These are phyloP conservation scores for Ballota nigra DNA, from an alignment of 257 asterid genomes.

Conservation along the genomic window DNA sequence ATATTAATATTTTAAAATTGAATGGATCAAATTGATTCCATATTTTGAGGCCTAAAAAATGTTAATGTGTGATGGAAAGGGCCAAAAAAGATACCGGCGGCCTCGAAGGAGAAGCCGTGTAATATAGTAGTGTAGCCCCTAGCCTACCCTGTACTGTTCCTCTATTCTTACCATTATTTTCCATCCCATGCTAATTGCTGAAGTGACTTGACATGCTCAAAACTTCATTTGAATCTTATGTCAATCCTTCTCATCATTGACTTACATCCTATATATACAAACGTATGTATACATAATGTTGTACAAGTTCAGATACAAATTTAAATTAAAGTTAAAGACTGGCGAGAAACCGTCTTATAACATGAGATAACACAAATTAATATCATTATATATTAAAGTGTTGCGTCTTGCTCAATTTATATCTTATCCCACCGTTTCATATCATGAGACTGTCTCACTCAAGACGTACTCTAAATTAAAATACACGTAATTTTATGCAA, in stretches of 20 bases:
- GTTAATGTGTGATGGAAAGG: background rate
- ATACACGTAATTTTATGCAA: too few relatives aligned
- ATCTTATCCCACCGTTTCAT: too few relatives aligned
- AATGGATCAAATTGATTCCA: background rate
- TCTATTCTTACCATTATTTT: background rate
- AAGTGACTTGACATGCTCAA: slow-evolving; percentile 20
- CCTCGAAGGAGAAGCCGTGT: slow-evolving; percentile 14
- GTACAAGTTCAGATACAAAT: too few relatives aligned
- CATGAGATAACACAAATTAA: too few relatives aligned
- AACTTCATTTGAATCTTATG: background rate
- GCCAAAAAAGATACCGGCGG: slow-evolving; percentile 6
- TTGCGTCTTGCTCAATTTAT: too few relatives aligned
- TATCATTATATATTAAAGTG: too few relatives aligned
- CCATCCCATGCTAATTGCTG: background rate
- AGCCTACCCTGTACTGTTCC: background rate
- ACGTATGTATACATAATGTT: too few relatives aligned
- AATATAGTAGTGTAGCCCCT: background rate
- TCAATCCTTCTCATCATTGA: background rate
- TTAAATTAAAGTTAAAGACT: too few relatives aligned
- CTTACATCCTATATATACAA: background rate
- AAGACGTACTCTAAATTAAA: too few relatives aligned
- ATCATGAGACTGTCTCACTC: too few relatives aligned
- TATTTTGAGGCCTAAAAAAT: background rate
- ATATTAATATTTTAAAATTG: background rate
- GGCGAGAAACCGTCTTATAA: too few relatives aligned